Evolutionary conservation across 495 filamentous ascomycete genomes (phyloP), one percentile per base, ranked within the genome.

Genomic region (Acidiella bohemica): DNA sequence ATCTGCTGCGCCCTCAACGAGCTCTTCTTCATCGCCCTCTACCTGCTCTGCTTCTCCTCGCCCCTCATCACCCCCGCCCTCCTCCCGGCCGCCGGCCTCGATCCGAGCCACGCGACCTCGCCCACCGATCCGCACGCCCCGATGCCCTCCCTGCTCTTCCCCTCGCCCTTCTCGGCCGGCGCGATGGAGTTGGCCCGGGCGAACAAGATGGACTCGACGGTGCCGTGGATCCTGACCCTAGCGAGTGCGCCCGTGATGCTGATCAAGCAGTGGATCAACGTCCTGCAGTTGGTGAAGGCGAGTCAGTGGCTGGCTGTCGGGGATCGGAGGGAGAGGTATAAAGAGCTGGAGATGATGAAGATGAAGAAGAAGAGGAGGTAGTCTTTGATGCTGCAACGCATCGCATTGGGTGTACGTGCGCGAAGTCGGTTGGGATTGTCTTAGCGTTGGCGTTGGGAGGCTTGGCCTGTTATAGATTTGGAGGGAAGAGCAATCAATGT

Each of bases 1-100:
- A 54, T 81, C 46, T 84, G 80, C 66, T 99, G 92, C 62, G 70
- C 74, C 32, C 64, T 90, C 24, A 96, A 96, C 61, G 92, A 99
- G 61, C 59, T 82, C 42, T 96, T 93, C 70, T 99, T 96, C 68
- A 86, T 99, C 57, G 86, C 85, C 31, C 72, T 96, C 47, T 99
- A 99, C 67, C 81, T 99, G 30, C 76, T 99, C 31, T 93, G 86
- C 51, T 99, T 99, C 72, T 85, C 79, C 32, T 87, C 81, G 26
- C 87, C 87, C 1, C 68, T 71, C 20, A 73, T 95, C 41, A 86
- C 84, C 2, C 84, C 87, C 0, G 80, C 79, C 20, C 81, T 95
- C 13, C 75, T 93, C 19, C 59, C 60, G 19, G 39, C 59, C 55
- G 38, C 43, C 24, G 39, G 39, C 17, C 32, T 39, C 10, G 30